Percentiles rank a stretch among this genome's conserved stretches.
These are phyloP conservation scores for Alternaria tenuissima DNA, from an alignment of 2,329 filamentous ascomycete genomes.

Conservation along the genomic window DNA sequence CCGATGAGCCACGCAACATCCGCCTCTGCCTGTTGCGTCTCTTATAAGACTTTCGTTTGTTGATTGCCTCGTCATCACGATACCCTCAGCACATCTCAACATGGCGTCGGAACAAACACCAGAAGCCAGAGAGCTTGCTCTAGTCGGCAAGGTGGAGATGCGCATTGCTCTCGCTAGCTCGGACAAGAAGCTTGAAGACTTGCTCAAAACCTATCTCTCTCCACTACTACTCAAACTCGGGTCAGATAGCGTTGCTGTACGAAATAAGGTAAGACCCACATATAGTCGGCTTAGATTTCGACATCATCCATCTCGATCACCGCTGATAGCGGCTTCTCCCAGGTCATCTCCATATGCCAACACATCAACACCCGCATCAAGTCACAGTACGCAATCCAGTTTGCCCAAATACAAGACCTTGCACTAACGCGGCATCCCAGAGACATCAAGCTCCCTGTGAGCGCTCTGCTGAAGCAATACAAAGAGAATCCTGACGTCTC, in stretches of 20 bases:
- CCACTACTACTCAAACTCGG: conserved; percentile 86
- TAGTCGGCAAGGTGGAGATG: conserved; percentile 86
- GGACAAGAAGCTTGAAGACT: conserved; percentile 80
- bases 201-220: conserved; percentile 80
- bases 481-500: conserved; percentile 73
- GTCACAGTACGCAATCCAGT: conserved; percentile 53
- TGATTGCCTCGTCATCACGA: conserved; percentile 1
- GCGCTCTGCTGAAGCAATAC: conserved; percentile 87
- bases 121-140: conserved; percentile 77
- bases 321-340: conserved; percentile 42
- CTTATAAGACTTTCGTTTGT: conserved; percentile 15
- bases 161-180: conserved; percentile 83
- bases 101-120: conserved; percentile 45
- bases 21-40: conserved; percentile 36
- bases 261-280: conserved; percentile 69
- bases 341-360: conserved; percentile 74
- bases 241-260: conserved; percentile 80
- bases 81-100: conserved; percentile 16
- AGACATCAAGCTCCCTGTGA: conserved; percentile 80
- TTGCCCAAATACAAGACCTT: not conserved
- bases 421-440: conserved; percentile 33
- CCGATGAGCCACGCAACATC: conserved; percentile 28
- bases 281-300: not conserved
- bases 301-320: conserved; percentile 17
- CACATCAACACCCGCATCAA: conserved; percentile 73